phyloP scores from a whole-genome alignment of 257 asterid species.

The Solanum paucissectum region DNA sequence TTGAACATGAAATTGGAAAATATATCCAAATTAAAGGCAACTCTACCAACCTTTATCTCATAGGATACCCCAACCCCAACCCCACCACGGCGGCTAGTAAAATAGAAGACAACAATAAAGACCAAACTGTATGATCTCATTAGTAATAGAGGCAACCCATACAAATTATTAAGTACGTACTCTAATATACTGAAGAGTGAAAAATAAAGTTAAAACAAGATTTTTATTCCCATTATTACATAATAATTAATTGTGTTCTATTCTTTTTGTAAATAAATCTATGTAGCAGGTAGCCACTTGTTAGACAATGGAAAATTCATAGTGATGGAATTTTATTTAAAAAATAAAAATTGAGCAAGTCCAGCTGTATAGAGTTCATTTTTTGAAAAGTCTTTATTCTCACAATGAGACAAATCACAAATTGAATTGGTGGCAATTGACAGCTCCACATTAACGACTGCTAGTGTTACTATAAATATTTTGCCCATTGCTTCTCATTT shows the following conservation, averaged over 20 bases:
- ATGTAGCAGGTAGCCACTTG: conserved; percentile 26
- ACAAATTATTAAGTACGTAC: background rate
- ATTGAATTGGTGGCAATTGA: conserved; percentile 18
- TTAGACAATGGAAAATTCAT: background rate
- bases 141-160: background rate
- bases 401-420: background rate
- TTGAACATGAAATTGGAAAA: background rate
- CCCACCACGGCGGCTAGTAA: background rate
- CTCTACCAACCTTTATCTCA: background rate
- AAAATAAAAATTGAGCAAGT: background rate
- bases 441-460: conserved; percentile 32
- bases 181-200: background rate
- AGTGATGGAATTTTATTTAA: background rate
- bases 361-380: conserved; percentile 27
- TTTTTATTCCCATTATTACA: background rate
- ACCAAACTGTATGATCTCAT: background rate
- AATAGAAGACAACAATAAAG: background rate
- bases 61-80: background rate
- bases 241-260: background rate
- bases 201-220: background rate
- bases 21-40: background rate
- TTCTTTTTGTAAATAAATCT: background rate
- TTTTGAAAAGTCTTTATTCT: background rate
- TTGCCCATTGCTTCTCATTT: background rate
- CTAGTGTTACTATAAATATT: conserved; percentile 22